phyloP scores from a whole-genome alignment of 257 asterid genomes.

The Penstemon barbatus region DNA sequence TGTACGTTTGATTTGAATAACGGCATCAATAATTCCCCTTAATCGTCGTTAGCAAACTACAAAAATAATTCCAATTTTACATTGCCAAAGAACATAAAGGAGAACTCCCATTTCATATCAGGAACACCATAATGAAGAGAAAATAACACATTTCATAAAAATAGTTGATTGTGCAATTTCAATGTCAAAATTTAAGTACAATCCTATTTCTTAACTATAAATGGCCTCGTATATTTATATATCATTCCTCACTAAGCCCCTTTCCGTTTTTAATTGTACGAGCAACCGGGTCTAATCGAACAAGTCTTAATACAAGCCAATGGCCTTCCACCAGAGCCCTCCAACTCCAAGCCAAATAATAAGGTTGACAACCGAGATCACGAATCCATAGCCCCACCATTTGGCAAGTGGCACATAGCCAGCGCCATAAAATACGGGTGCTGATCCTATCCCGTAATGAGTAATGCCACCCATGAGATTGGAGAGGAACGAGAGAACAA shows the following conservation, averaged over 20 bases:
- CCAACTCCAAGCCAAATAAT: conserved; percentile 92
- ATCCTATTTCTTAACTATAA: background rate
- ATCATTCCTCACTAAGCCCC: background rate
- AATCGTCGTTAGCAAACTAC: too few species aligned
- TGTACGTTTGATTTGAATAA: too few species aligned
- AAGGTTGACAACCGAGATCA: conserved; percentile 73
- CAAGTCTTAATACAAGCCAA: conserved; percentile 72
- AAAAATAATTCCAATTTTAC: too few species aligned
- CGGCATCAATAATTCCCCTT: too few species aligned
- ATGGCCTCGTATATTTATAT: background rate
- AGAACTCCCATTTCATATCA: background rate
- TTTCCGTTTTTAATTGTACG: background rate
- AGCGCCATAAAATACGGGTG: conserved; percentile 87
- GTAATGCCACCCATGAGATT: conserved; percentile 95
- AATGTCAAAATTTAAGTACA: conserved; percentile 13
- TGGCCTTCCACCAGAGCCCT: conserved; percentile 91
- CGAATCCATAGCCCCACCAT: conserved; percentile 96
- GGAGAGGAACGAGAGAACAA: conserved; percentile 78
- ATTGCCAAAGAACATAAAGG: too few species aligned
- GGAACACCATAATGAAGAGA: background rate
- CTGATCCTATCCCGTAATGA: conserved; percentile 87
- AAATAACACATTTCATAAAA: background rate
- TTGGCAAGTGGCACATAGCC: conserved; percentile 76
- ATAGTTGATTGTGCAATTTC: conserved; percentile 3
- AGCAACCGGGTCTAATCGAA: background rate